A percentile compares a stretch with the other conserved stretches of the same genome.
These are phyloP conservation scores for Dryadomyces quercivorus DNA, from an alignment of 2,329 filamentous ascomycete genomes.

Conservation along the genomic window DNA sequence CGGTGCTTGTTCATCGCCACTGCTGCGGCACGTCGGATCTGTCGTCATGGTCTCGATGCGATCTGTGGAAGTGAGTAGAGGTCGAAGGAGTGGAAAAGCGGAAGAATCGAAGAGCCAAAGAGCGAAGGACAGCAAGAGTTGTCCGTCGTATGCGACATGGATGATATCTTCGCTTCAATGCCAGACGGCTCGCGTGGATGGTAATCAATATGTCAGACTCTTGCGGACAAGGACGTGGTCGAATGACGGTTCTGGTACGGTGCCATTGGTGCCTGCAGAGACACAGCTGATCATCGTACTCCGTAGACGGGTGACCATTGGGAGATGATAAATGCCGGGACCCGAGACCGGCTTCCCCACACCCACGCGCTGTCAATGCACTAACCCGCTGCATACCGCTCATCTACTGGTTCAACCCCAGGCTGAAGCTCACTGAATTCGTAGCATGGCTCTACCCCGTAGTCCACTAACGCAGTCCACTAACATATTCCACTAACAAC, in stretches of 20 bases:
- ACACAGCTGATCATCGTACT: neutral
- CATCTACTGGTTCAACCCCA: no score
- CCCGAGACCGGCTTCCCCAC: neutral
- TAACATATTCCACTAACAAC: no score
- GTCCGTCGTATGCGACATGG: no score
- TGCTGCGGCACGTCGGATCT: neutral
- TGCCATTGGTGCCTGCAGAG: neutral
- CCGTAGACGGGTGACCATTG: no score
- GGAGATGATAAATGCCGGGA: no score
- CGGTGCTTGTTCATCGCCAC: neutral
- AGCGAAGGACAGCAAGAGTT: no score
- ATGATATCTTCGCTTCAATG: no score
- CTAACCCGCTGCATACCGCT: no score
- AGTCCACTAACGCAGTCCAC: no score
- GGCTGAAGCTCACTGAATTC: no score
- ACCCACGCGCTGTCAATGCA: neutral
- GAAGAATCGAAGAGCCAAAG: neutral
- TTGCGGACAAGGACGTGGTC: neutral
- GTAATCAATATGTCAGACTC: neutral
- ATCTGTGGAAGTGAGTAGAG: neutral
- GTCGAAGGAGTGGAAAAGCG: neutral
- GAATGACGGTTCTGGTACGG: neutral
- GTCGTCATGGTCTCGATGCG: neutral
- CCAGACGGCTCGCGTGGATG: neutral
- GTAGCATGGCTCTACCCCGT: no score